Base-by-base conservation (phyloP, 139 green algal species). In the Micractinium sp. region DNA sequence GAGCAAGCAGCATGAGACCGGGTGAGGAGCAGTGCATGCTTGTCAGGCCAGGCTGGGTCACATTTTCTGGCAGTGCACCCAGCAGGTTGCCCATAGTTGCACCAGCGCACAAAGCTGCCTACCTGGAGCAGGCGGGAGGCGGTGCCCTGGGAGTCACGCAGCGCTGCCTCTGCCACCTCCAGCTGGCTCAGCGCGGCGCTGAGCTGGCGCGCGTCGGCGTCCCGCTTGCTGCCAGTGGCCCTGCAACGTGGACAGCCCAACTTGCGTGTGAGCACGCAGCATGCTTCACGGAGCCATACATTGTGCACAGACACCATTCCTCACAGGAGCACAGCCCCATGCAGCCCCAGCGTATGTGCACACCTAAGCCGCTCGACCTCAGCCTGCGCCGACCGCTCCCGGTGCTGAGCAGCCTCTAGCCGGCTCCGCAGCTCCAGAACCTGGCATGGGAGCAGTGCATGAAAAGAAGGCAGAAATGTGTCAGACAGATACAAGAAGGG, bases 111-210 rank as follows among this genome's bases (percentile, higher is more conserved):
- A 5, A 56, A 9, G 47, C 47, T 56, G 47, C 63, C 4, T 5
- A 87, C 82, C 82, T 87, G 83, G 27, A 90, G 86, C 66, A 90
- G 86, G 25, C 86, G 77, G 0, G 77, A 75, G 18, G 78, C 86
- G 5, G 86, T 90, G 77, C 41, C 86, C 63, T 85, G 86, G 0
- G 77, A 86, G 63, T 90, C 86, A 3, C 86, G 78, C 63, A 90
- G 86, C 29, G 86, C 86, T 9, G 76, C 77, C 66, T 90, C 86
- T 53, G 86, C 86, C 36, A 90, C 86, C 78, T 90, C 86, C 63
- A 90, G 63, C 78, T 90, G 77, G 1, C 31, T 53, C 63, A 90
- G 31, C 36, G 86, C 77, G 15, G 63, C 86, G 61, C 60, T 53
- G 2, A 85, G 78, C 77, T 90, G 77, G n/a, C 61, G 29, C 1